Conservation (phyloP, 108 stramenopile species). For the Nitzschia sp. region DNA sequence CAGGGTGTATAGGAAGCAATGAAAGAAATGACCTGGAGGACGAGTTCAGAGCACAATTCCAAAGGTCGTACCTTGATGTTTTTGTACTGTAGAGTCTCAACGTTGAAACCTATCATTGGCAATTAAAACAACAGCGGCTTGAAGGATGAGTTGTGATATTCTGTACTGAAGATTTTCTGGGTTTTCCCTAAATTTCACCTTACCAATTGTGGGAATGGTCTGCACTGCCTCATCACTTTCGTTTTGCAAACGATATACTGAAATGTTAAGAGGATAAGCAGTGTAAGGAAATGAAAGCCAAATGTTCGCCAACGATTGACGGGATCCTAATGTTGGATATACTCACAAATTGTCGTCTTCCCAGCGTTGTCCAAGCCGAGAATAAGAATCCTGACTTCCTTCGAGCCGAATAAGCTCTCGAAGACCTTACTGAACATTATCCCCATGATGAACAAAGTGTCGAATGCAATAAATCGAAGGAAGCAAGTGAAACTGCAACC, state of each 20-base stretch:
- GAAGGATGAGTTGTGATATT: no score
- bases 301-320: no score
- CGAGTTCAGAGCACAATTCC: not conserved
- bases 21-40: not conserved
- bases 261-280: no score
- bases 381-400: slow-evolving; percentile 98
- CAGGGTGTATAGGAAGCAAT: no score
- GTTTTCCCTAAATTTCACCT: no score
- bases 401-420: slow-evolving; percentile 94
- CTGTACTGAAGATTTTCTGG: slow-evolving; percentile 98
- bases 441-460: slow-evolving; percentile 90
- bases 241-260: slow-evolving; percentile 91
- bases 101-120: slow-evolving; percentile 99
- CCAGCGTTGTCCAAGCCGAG: slow-evolving; percentile 99
- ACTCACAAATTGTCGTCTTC: slow-evolving; percentile 99
- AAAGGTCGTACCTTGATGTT: slow-evolving; percentile 91
- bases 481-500: no score
- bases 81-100: slow-evolving; percentile 99
- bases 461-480: no score
- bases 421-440: slow-evolving; percentile 93
- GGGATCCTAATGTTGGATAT: no score
- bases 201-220: slow-evolving; percentile 99
- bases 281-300: no score
- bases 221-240: slow-evolving; percentile 88
- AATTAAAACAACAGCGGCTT: no score